Conservation (phyloP, 495 filamentous ascomycete genomes). For the Margaritispora aquatica region DNA sequence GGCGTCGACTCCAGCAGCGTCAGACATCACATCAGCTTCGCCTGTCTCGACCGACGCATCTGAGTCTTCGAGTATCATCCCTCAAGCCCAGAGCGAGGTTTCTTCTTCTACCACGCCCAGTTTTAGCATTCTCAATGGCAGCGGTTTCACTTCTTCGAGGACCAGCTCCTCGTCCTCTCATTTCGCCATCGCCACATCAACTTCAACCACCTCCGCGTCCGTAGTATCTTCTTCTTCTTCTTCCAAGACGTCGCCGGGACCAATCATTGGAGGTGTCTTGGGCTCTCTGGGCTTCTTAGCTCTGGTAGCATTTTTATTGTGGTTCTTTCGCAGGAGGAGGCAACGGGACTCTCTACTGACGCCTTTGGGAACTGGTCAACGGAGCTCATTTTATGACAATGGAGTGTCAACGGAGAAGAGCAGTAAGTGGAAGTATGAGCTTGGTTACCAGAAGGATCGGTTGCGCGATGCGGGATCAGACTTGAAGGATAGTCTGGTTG, state of each 20-base stretch:
- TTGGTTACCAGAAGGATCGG: conserved; percentile 30
- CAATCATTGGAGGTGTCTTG: conserved; percentile 43
- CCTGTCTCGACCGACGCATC: not conserved
- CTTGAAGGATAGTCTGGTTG: conserved; percentile 11
- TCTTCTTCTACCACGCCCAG: conserved; percentile 7
- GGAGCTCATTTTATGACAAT: conserved; percentile 31
- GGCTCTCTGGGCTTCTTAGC: conserved; percentile 39
- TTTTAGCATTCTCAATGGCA: not conserved
- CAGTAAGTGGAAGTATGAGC: conserved; percentile 27
- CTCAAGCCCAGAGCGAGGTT: conserved; percentile 20
- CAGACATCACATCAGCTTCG: too few relatives aligned
- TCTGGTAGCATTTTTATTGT: conserved; percentile 39
- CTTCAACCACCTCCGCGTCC: conserved; percentile 11
- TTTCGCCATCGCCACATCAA: conserved; percentile 10
- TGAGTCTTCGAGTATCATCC: not conserved
- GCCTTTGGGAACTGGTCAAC: conserved; percentile 30
- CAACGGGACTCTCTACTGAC: conserved; percentile 39
- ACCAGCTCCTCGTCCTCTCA: conserved; percentile 3
- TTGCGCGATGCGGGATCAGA: conserved; percentile 27
- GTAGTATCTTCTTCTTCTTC: conserved; percentile 7
- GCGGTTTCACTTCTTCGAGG: conserved; percentile 8
- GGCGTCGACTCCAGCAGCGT: not conserved
- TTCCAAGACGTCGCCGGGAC: conserved; percentile 15
- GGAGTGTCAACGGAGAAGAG: conserved; percentile 38
- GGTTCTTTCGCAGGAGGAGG: conserved; percentile 39